A percentile compares a stretch with the other conserved stretches of the same genome.
These are phyloP conservation scores for Candida endomychidarum DNA, from an alignment of 805 yeast genomes.

Conservation along the genomic window DNA sequence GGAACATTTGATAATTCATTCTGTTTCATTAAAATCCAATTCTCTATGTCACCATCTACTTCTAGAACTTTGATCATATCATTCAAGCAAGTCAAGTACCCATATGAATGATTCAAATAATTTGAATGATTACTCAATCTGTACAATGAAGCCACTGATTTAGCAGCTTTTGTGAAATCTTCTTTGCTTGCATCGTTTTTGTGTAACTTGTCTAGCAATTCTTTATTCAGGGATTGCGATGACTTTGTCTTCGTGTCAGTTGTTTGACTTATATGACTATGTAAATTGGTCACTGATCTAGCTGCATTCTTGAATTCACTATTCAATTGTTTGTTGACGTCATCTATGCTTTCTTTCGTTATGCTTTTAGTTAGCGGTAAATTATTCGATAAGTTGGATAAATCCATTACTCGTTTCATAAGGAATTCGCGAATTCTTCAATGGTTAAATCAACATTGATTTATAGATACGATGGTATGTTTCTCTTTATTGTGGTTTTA, in stretches of 20 bases:
- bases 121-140: slow-evolving; percentile 56
- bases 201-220: neutral
- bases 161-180: slow-evolving; percentile 43
- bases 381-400: slow-evolving; percentile 56
- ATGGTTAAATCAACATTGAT: slow-evolving; percentile 71
- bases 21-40: slow-evolving; percentile 51
- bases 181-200: slow-evolving; percentile 12
- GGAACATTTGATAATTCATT: slow-evolving; percentile 33
- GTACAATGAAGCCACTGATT: slow-evolving; percentile 51
- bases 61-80: slow-evolving; percentile 49
- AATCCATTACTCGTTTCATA: slow-evolving; percentile 48
- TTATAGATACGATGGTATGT: slow-evolving; percentile 61
- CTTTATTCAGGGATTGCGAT: slow-evolving; percentile 3
- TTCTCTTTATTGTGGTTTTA: too few species aligned
- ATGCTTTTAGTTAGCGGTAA: slow-evolving; percentile 55
- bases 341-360: slow-evolving; percentile 46
- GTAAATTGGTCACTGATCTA: slow-evolving; percentile 59
- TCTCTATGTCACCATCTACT: slow-evolving; percentile 46
- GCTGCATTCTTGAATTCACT: slow-evolving; percentile 72
- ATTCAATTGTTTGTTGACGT: slow-evolving; percentile 53
- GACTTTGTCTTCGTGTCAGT: slow-evolving; percentile 6
- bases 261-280: slow-evolving; percentile 20
- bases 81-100: slow-evolving; percentile 61
- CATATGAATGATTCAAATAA: slow-evolving; percentile 48
- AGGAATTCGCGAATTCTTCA: neutral